Evolutionary conservation across 1,284 basidiomycete genomes (phyloP), one percentile per base, ranked within the genome.

Genomic region (Omphalotus olearius): DNA sequence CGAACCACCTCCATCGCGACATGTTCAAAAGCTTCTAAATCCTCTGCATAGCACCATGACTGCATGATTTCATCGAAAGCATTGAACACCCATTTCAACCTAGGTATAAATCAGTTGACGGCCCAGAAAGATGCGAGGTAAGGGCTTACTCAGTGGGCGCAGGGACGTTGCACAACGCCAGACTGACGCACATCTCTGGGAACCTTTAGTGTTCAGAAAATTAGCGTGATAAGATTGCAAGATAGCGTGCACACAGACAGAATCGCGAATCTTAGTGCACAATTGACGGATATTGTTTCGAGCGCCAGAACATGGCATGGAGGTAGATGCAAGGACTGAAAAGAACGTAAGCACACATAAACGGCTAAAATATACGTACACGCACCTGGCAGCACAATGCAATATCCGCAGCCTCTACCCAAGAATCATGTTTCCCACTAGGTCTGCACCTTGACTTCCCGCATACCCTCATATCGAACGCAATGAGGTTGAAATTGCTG

Each of bases 381-480:
- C 78, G 48, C 56, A 83, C 85, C 66, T 82, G 75, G 58, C 78
- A 77, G 45, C 79, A 82, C 18, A 79, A 73, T 2, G 83, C 87
- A 39, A 89, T 57, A 69, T 89, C 86, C 28, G 86, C 88, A 1
- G 86, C 84, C 37, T 85, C 80, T 2, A 88, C 85, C 78, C 85
- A 89, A 47, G 75, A 76, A 64, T 89, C 86, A 60, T 84, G 82
- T 37, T 72, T 69, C 4, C 74, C 77, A 45, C 69, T 79, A 7
- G 76, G 76, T 49, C 78, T 72, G 52, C 70, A 76, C 2, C 66
- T 62, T 9, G 84, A 85, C 62, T 69, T 74, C n/a, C 87, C 87
- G n/a, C 73, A 70, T n/a, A 75, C 73, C 6, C 86, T 78, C 57
- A 80, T 77, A 64, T 90, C 88, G 62, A 90, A 82, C 6, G 84